Evolutionary conservation across 768 basidiomycete species (phyloP), one percentile per base, ranked within the genome.

Genomic region (Suillus tomentosus): DNA sequence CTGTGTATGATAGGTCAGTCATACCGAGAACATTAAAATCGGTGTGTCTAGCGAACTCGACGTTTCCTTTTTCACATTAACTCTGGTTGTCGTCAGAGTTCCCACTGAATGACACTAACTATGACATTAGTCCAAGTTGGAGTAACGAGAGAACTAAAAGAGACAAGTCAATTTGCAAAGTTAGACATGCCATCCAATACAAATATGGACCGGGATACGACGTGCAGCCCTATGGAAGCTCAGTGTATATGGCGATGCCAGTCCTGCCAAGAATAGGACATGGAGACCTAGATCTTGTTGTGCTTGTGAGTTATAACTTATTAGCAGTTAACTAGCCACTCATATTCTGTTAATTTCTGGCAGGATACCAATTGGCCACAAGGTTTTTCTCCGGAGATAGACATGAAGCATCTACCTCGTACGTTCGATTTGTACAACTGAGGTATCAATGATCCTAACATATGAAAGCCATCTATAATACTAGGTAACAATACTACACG

Each of bases 211-310:
- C 6, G 7, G 27, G 63, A 42, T 84, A 79, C 69, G 55, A 40
- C 4, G 76, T 85, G 4, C 67, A 72, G 34, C 61, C 74, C 1
- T 87, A 86, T 68, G 86, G 86, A 39, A 86, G 85, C 64, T 79
- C 80, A 19, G 72, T 74, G 67, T 85, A 86, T 69, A 83, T 83
- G 39, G 22, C 27, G 9, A 19, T 15, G 47, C 17, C 45, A 37
- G 31, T 17, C 5, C 13, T n/a, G 24, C 3, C 47, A 43, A 43
- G 8, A 31, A 31, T 40, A 11, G 17, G 36, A 5, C 24, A 47
- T 43, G 59, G 84, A 65, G 85, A 87, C 68, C 69, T 87, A 54
- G 86, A 87, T 68, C 66, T 87, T 55, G 77, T 84, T 10, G 72
- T 88, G 47, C 61, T 85, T 3, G 87, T 87, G 61, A 63, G 82